A percentile compares a stretch with the other conserved stretches of the same genome.
Conservation (phyloP, 805 yeast genomes). For the Cephaloascus fragrans region DNA sequence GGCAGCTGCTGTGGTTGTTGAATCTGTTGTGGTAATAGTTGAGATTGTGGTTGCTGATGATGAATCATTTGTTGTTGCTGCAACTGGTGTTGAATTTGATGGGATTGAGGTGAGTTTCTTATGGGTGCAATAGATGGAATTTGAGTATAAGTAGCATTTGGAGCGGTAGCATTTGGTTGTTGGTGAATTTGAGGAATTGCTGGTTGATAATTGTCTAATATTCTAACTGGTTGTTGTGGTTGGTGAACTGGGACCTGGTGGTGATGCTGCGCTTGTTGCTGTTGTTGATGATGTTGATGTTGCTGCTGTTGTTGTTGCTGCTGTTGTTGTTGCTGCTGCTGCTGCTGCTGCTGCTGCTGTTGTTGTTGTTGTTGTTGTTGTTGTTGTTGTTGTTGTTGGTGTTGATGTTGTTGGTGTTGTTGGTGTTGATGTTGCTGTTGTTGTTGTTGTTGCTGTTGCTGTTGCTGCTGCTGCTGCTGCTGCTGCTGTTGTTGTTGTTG, state of each 20-base stretch:
- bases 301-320: constrained; percentile 3
- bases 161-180: not conserved
- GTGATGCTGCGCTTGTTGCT: constrained; percentile 1
- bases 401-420: too few species aligned
- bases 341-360: constrained; percentile 11
- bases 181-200: not conserved
- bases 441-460: constrained; percentile 17
- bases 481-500: constrained; percentile 7
- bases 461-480: constrained; percentile 19
- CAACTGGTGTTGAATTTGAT: not conserved
- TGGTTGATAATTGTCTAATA: not conserved
- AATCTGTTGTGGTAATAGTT: too few species aligned
- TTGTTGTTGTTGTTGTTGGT: constrained; percentile 14
- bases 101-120: not conserved
- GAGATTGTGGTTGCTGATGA: not conserved
- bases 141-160: too few species aligned
- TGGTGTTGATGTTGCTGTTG: constrained; percentile 9
- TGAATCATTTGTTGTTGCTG: not conserved
- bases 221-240: not conserved
- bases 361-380: constrained; percentile 13
- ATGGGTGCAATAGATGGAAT: not conserved
- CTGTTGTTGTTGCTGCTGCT: constrained; percentile 3
- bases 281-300: constrained; percentile 2
- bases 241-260: constrained; percentile 1
- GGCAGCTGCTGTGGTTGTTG: not conserved